Percentiles rank a stretch among this genome's conserved stretches.
Conservation (phyloP, 2,329 filamentous ascomycete species). For the Neoascochyta sp. region DNA sequence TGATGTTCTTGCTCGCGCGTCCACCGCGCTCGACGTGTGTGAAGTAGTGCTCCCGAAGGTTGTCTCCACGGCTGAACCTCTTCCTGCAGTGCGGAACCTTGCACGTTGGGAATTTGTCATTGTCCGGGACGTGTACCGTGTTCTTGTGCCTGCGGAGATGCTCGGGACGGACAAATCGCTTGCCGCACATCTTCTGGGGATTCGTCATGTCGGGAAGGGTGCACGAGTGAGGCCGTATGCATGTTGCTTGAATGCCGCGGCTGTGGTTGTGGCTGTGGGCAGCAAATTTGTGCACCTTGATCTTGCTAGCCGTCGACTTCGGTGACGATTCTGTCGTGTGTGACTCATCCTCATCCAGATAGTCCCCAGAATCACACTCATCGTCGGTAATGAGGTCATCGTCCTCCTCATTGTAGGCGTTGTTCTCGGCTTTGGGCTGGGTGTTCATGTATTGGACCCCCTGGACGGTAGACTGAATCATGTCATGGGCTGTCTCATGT, state of each 20-base stretch:
- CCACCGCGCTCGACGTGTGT: slow-evolving; percentile 20
- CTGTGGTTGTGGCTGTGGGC: slow-evolving; percentile 2
- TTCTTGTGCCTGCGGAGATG: slow-evolving; percentile 22
- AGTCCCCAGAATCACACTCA: no score
- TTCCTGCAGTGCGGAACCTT: slow-evolving; percentile 12
- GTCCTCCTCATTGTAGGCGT: slow-evolving; percentile 3
- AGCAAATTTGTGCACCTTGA: no score
- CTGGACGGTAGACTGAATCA: not conserved
- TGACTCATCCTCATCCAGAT: no score
- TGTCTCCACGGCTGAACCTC: slow-evolving; percentile 20
- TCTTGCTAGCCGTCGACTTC: no score
- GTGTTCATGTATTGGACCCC: no score
- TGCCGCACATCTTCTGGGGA: slow-evolving; percentile 3
- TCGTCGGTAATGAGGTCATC: no score
- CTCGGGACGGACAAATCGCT: slow-evolving; percentile 16
- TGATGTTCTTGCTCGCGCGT: slow-evolving; percentile 14
- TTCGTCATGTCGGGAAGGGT: not conserved
- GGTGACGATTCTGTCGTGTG: not conserved
- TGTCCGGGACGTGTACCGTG: slow-evolving; percentile 11
- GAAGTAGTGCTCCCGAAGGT: slow-evolving; percentile 24
- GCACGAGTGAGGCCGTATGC: slow-evolving; percentile 11
- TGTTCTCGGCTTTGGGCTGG: no score
- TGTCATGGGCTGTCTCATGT: slow-evolving; percentile 2
- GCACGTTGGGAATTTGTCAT: slow-evolving; percentile 9
- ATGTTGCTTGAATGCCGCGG: slow-evolving; percentile 2